Base-by-base conservation (phyloP, 495 filamentous ascomycete genomes). In the Penicillium nucicola region DNA sequence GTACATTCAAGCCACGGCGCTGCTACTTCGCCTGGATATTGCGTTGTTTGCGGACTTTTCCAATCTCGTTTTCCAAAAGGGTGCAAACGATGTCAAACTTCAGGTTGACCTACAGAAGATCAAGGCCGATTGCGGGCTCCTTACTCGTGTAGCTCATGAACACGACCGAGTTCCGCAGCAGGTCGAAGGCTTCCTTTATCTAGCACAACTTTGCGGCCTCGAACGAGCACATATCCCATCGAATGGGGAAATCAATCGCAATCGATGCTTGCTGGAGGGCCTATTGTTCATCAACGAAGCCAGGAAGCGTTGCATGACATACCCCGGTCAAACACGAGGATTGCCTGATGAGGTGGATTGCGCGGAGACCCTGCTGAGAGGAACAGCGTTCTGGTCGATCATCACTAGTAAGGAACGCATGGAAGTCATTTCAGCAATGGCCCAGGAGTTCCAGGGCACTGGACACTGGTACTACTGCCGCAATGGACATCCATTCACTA, bases 401-500 rank as follows among this genome's bases (percentile, higher is more conserved):
- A 69, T 81, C 18, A 75, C 65, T n/a, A 77, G 68, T 44, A 66
- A 68, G 20, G 74, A 80, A 52, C 69, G 72, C 23, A 60, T 66
- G 19, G 70, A 68, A 35, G 65, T 84, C 10, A 72, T 80, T 14
- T 32, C 57, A 1, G 79, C 76, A 5, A 84, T 84, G 81, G 49
- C 69, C 5, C 48, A 41, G 0, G 74, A 76, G 44, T 83, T 84
- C 25, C 50, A 31, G 1, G 73, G 77, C 2, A 84, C 76, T 5
- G 83, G 84, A 0, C 83, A 87, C 61, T 88, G 83, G 86, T 89
- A 88, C 64, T 74, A 73, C 13, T 89, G 85, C 50, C 63, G 45
- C 34, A 88, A 89, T 65, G 77, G 79, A 0, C 82, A 89, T 66
- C 82, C 85, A 23, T 90, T 90, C 56, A 85, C 85, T 0, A 69